Evolutionary conservation across 2,329 filamentous ascomycete genomes (phyloP), one percentile per base, ranked within the genome.

Genomic region (Fusarium pseudonygamai): DNA sequence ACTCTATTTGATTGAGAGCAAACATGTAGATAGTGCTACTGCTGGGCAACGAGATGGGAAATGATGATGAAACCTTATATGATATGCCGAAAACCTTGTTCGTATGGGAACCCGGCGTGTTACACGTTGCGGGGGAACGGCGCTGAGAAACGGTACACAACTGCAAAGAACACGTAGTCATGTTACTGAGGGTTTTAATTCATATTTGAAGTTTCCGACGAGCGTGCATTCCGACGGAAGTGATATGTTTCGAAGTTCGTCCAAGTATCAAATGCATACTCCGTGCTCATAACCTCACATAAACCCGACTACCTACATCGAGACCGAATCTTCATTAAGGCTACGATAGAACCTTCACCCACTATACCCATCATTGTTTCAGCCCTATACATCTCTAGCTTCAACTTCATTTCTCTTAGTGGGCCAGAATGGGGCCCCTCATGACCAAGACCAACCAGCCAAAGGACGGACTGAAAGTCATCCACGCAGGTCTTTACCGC

Each of bases 401-500:
- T 4, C 12, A 20, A 6, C 30, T 18, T 5, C 2, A 6, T 7
- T 8, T 4, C 18, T 52, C 13, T 8, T 8, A 6, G 3, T 8
- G 7, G 2, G 10, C 6, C 14, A 2, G 18, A n/a, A 53, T 40
- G 50, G 24, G 5, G 7, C 28, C 49, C n/a, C 3, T 26, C n/a
- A 14, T 6, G 6, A 5, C 4, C 6, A 30, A 30, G 10, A 10
- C 0, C 12, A 16, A 1, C 3, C 15, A 6, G 3, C 0, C 10
- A 36, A 16, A 28, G 11, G 20, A 59, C 8, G 60, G 60, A 6
- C 11, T 60, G 1, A 60, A 70, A 1, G 39, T 70, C 12, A 66
- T 70, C 3, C 66, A 70, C 9, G 67, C 67, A 0, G 66, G 60
- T 1, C 42, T 70, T 0, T 70, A 65, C 18, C 67, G 67, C 6